Evolutionary conservation across 2,329 filamentous ascomycete genomes (phyloP).

Genomic region (Ophiostoma montium): DNA sequence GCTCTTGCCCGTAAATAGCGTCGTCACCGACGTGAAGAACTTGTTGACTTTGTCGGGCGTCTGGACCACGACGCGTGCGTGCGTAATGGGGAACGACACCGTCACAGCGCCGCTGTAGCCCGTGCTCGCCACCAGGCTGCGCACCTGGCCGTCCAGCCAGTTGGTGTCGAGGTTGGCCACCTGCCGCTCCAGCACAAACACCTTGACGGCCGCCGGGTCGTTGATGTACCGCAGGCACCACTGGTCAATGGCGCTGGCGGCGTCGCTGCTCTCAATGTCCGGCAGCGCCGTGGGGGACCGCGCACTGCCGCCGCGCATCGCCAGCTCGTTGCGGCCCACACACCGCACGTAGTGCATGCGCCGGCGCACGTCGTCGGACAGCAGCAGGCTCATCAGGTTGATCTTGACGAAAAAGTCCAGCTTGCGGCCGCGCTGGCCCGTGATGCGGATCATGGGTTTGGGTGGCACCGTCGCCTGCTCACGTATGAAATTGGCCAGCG

Average conservation of each 20-base stretch:
- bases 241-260: slow-evolving; percentile 28
- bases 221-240: slow-evolving; percentile 35
- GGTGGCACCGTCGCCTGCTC: slow-evolving; percentile 37
- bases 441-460: slow-evolving; percentile 37
- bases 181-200: slow-evolving; percentile 36
- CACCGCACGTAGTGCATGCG: slow-evolving; percentile 41
- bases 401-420: slow-evolving; percentile 39
- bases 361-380: slow-evolving; percentile 29
- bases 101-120: slow-evolving; percentile 35
- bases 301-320: slow-evolving; percentile 30
- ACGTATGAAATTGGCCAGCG: slow-evolving; percentile 32
- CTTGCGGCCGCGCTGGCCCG: slow-evolving; percentile 28
- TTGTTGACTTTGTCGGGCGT: slow-evolving; percentile 38
- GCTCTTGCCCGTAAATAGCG: slow-evolving; percentile 36
- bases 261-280: slow-evolving; percentile 30
- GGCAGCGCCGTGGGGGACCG: slow-evolving; percentile 27
- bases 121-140: slow-evolving; percentile 34
- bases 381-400: slow-evolving; percentile 39
- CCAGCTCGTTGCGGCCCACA: slow-evolving; percentile 33
- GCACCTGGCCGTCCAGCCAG: slow-evolving; percentile 40
- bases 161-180: slow-evolving; percentile 40
- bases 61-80: slow-evolving; percentile 34
- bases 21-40: slow-evolving; percentile 37
- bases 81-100: slow-evolving; percentile 35
- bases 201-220: slow-evolving; percentile 30